Base-by-base conservation (phyloP, 2,329 filamentous ascomycete species). In the Penicillium sp. region DNA sequence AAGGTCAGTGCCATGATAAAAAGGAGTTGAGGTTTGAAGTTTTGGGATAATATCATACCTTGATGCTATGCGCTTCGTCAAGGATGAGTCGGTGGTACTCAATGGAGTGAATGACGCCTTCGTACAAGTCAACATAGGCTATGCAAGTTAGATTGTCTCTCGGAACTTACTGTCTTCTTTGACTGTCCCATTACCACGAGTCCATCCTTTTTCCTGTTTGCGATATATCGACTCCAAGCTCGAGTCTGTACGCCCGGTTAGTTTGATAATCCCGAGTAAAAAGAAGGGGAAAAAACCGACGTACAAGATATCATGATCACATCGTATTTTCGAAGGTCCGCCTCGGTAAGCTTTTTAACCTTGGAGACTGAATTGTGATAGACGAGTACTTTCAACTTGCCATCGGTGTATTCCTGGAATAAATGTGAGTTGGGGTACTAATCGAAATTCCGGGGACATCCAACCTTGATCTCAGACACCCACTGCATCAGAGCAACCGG, bases 231-330 rank as follows among this genome's bases (percentile, higher is more conserved):
- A 95, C 69, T 97, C 93, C 29, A 98, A 75, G 58, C 88, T 81
- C 59, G 75, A 75, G 55, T 79, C 72, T 75, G 6, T 12, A 42
- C 28, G 10, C 23, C 23, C 29, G 20, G 23, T 44, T 15, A 44
- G 33, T 9, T 10, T 29, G 20, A 32, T 33, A 6, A 24, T 35
- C 28, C 3, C 25, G 33, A 20, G 8, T 2, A 15, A 31, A 31
- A 31, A 12, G 15, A 15, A 31, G 25, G 3, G 6, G 6, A 8
- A 7, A 5, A 3, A n/a, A 18, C 15, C 3, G 10, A 47, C 74
- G 88, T 90, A 79, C 95, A 98, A 12, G 92, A 97, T 73, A 97
- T 95, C 81, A 97, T 90, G 65, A 97, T 92, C 44, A 98, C 89
- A 69, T 98, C 84, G 71, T 85, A 95, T 59, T 86, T 82, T 70